These are phyloP conservation scores for Pythium graminicola DNA, from an alignment of 352 stramenopile species.

Conservation along the genomic window DNA sequence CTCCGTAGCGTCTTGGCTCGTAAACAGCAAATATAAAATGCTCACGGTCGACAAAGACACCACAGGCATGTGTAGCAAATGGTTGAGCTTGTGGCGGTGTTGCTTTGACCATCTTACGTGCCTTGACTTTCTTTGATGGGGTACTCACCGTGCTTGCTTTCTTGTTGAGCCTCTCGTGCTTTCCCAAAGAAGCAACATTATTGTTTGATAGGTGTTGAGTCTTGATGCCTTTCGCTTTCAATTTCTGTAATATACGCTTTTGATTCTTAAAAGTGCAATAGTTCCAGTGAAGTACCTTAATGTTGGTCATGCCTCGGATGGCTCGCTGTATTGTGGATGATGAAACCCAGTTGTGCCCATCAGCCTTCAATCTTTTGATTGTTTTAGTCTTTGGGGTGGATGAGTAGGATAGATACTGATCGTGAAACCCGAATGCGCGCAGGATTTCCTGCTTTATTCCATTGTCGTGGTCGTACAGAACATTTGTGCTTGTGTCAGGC, in stretches of 20 bases:
- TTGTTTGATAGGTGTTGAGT: too few species aligned
- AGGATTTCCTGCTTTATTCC: not conserved
- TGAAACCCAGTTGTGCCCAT: slow-evolving; percentile 5
- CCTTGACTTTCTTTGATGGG: too few species aligned
- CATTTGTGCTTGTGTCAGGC: not conserved
- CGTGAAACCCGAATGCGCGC: not conserved
- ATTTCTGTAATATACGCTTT: too few species aligned
- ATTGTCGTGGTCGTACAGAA: not conserved
- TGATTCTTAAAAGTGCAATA: not conserved
- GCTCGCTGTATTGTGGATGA: not conserved
- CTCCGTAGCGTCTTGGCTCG: not conserved
- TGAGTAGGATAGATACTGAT: slow-evolving; percentile 6
- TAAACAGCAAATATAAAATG: not conserved
- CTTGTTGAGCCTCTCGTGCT: too few species aligned
- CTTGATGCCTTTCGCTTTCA: too few species aligned
- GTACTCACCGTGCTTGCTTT: too few species aligned
- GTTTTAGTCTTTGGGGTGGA: not conserved
- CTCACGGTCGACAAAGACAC: not conserved
- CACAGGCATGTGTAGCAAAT: not conserved
- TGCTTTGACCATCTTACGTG: too few species aligned
- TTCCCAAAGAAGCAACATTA: too few species aligned
- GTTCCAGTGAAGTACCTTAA: not conserved
- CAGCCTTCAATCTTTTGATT: not conserved
- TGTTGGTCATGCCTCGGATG: not conserved
- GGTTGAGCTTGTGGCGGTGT: too few species aligned